A percentile compares a stretch with the other conserved stretches of the same genome.
Conservation (phyloP, 1,284 basidiomycete species). For the Fomitopsis palustris region DNA sequence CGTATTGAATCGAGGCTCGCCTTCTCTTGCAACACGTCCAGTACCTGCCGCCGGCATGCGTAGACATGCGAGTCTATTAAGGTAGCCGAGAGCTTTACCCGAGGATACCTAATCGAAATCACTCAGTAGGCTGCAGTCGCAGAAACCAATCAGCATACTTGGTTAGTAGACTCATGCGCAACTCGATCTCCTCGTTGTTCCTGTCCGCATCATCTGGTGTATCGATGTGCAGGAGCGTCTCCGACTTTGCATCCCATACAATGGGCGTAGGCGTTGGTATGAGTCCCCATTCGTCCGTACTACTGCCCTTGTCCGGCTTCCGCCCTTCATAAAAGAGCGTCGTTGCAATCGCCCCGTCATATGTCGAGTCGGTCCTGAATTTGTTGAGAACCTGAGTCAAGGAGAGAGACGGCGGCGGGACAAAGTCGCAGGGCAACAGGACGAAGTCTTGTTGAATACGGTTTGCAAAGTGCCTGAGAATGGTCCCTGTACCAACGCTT, state of each 20-base stretch:
- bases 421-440: conserved; percentile 88
- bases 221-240: conserved; percentile 71
- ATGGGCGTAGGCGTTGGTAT: conserved; percentile 44
- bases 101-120: conserved; percentile 58
- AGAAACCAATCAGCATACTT: conserved; percentile 35
- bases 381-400: conserved; percentile 75
- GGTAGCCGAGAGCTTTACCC: conserved; percentile 63
- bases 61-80: conserved; percentile 90
- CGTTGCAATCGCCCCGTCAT: conserved; percentile 70
- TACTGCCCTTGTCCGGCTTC: conserved; percentile 50
- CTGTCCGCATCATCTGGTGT: conserved; percentile 63
- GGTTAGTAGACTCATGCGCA: conserved; percentile 72
- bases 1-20: conserved; percentile 72
- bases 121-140: background rate
- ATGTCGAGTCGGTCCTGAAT: conserved; percentile 68
- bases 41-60: conserved; percentile 71
- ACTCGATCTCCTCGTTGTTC: conserved; percentile 66
- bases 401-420: conserved; percentile 71
- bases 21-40: conserved; percentile 73
- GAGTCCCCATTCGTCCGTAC: conserved; percentile 65
- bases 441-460: conserved; percentile 83
- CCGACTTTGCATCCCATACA: conserved; percentile 60
- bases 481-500: conserved; percentile 62
- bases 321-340: conserved; percentile 70
- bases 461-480: conserved; percentile 65